phyloP scores from a whole-genome alignment of 2,329 filamentous ascomycete species.

The Hypocrella siamensis region DNA sequence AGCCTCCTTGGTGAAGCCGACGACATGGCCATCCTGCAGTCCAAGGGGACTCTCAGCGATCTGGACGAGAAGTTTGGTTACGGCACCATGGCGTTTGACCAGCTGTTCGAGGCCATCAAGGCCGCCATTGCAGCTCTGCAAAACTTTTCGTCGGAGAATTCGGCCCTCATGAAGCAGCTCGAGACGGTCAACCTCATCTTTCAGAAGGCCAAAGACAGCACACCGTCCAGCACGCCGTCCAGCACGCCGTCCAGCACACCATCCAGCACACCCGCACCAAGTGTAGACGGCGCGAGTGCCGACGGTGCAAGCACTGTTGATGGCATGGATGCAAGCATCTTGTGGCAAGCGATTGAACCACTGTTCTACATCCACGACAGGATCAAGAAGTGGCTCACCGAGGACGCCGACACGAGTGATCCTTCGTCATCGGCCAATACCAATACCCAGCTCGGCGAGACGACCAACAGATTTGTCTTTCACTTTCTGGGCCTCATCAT shows the following conservation, averaged over 20 bases:
- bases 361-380: constrained; percentile 47
- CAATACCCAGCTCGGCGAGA: constrained; percentile 33
- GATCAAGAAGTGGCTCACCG: constrained; percentile 39
- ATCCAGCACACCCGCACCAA: too few species aligned
- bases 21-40: constrained; percentile 25
- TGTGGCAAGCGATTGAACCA: constrained; percentile 71
- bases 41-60: constrained; percentile 48
- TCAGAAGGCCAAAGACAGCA: constrained; percentile 10
- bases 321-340: constrained; percentile 22
- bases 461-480: constrained; percentile 79
- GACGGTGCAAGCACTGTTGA: neutral
- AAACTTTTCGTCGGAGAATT: constrained; percentile 9
- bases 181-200: constrained; percentile 12
- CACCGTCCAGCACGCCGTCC: too few species aligned
- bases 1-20: constrained; percentile 40
- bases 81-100: constrained; percentile 20
- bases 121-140: constrained; percentile 10
- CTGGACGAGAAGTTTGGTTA: constrained; percentile 64
- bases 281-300: constrained; percentile 2
- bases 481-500: constrained; percentile 78
- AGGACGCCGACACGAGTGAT: constrained; percentile 37
- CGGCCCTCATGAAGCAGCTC: constrained; percentile 10
- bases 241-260: too few species aligned
- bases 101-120: constrained; percentile 12
- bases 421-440: constrained; percentile 6